Percentiles rank a stretch among this genome's conserved stretches.
Evolutionary conservation across 2,329 filamentous ascomycete genomes (phyloP).

Genomic region (Clonostachys chloroleuca): DNA sequence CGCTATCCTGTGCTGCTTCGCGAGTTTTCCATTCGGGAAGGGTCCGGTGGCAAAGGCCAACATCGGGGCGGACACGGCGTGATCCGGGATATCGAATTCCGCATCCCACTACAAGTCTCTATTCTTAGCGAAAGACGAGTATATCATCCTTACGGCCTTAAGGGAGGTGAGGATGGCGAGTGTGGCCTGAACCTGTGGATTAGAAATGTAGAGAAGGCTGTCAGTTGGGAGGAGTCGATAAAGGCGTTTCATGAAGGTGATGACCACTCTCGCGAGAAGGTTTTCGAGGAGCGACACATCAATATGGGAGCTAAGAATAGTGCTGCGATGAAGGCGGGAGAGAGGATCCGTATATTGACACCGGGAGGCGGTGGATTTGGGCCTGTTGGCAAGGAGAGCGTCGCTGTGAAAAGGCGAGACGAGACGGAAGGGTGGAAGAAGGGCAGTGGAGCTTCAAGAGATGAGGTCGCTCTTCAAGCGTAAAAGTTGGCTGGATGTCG

Average conservation of each 20-base stretch:
- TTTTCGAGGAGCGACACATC: slow-evolving; percentile 58
- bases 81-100: slow-evolving; percentile 73
- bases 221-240: slow-evolving; percentile 38
- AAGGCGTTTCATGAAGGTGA: slow-evolving; percentile 25
- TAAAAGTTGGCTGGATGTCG: slow-evolving; percentile 12
- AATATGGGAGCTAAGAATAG: slow-evolving; percentile 79
- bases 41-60: slow-evolving; percentile 61
- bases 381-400: slow-evolving; percentile 49
- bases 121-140: slow-evolving; percentile 77
- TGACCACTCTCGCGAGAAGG: slow-evolving; percentile 18
- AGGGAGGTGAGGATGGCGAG: slow-evolving; percentile 73
- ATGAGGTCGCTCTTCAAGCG: slow-evolving; percentile 55
- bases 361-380: slow-evolving; percentile 81
- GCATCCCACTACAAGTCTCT: slow-evolving; percentile 70
- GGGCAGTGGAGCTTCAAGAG: slow-evolving; percentile 51
- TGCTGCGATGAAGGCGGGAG: slow-evolving; percentile 69
- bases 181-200: slow-evolving; percentile 89
- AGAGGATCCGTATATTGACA: slow-evolving; percentile 73
- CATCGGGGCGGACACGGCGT: slow-evolving; percentile 71
- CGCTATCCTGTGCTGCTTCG: slow-evolving; percentile 68
- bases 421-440: slow-evolving; percentile 46
- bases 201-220: slow-evolving; percentile 57
- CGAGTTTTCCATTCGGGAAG: slow-evolving; percentile 62
- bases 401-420: slow-evolving; percentile 47
- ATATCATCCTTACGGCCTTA: slow-evolving; percentile 62